Evolutionary conservation across 345 rosid species (phyloP).

Genomic region (Abelmoschus esculentus): DNA sequence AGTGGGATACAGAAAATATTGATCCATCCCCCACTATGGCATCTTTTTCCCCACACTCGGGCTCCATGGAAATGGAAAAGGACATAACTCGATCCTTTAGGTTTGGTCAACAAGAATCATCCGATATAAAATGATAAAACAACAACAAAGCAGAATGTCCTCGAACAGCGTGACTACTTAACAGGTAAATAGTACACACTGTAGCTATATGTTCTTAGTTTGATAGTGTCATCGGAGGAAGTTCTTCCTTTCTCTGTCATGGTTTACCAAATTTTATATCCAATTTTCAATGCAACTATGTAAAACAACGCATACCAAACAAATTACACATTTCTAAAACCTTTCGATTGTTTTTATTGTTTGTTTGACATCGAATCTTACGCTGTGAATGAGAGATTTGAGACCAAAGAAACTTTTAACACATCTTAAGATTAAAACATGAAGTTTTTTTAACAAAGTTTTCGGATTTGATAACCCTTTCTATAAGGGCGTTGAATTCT

Average conservation of each 20-base stretch:
- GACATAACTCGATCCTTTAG: neutral
- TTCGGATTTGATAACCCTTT: conserved; percentile 7
- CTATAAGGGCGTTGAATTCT: neutral
- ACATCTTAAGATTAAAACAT: neutral
- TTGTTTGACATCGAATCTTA: neutral
- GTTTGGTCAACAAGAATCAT: conserved; percentile 7
- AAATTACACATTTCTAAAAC: too few relatives aligned
- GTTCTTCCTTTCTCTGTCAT: neutral
- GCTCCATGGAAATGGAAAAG: conserved; percentile 11
- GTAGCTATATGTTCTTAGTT: neutral
- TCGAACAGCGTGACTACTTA: neutral
- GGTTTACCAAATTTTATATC: neutral
- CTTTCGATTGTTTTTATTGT: neutral
- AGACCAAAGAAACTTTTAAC: too few relatives aligned
- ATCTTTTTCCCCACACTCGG: neutral
- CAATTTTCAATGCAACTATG: neutral
- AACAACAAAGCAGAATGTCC: neutral
- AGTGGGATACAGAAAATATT: neutral
- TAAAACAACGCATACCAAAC: too few relatives aligned
- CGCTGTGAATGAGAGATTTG: too few relatives aligned
- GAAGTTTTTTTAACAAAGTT: neutral
- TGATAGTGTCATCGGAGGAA: too few relatives aligned
- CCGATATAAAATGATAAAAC: neutral
- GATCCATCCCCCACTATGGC: neutral
- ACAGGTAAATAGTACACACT: too few relatives aligned